Evolutionary conservation across 495 filamentous ascomycete species (phyloP).

Genomic region (Penicillium fimorum): DNA sequence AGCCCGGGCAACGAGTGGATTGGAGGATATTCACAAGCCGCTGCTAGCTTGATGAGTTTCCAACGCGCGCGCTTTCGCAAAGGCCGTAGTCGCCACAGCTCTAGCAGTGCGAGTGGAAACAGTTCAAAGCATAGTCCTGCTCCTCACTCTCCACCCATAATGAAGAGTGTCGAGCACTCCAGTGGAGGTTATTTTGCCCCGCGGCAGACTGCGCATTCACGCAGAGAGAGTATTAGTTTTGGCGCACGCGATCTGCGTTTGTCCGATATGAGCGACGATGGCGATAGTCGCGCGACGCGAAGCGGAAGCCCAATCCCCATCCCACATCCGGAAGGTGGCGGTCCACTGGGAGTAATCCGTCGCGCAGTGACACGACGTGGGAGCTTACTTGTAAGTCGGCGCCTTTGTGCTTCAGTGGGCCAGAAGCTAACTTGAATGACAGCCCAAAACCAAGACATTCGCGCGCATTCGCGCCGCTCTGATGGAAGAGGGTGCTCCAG

Average conservation of each 20-base stretch:
- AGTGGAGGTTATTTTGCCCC: constrained; percentile 46
- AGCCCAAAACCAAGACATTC: constrained; percentile 95
- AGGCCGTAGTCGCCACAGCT: constrained; percentile 61
- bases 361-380: constrained; percentile 79
- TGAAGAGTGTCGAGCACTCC: constrained; percentile 59
- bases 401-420: not conserved
- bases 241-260: constrained; percentile 84
- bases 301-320: constrained; percentile 44
- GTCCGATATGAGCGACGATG: constrained; percentile 83
- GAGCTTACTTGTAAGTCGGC: constrained; percentile 71
- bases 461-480: constrained; percentile 88
- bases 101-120: constrained; percentile 67
- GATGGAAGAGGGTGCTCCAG: constrained; percentile 78
- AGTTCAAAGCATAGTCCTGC: constrained; percentile 67
- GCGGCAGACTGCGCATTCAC: constrained; percentile 51
- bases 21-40: constrained; percentile 62
- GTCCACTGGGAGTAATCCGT: constrained; percentile 52
- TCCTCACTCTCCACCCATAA: constrained; percentile 60
- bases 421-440: constrained; percentile 3
- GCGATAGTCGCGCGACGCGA: constrained; percentile 47
- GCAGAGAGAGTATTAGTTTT: constrained; percentile 81
- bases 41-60: constrained; percentile 72
- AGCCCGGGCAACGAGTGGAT: constrained; percentile 59
- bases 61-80: constrained; percentile 61
- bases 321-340: constrained; percentile 38